Conservation (phyloP, 805 yeast species). For the Torulaspora franciscae region DNA sequence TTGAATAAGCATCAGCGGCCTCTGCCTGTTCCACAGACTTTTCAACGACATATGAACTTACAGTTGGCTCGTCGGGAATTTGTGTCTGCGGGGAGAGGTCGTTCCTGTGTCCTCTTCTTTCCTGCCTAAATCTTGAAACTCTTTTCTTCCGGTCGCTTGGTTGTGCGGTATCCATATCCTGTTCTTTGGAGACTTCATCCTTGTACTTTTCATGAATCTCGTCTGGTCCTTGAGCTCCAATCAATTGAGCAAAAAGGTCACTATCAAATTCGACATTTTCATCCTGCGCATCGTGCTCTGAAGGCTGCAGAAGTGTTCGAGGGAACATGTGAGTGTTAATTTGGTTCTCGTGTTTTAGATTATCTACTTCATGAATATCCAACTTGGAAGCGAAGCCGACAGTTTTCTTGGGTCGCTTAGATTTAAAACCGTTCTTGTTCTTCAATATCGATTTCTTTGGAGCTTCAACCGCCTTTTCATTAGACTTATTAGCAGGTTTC, state of each 20-base stretch:
- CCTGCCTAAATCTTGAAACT: conserved; percentile 33
- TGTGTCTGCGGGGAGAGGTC: neutral
- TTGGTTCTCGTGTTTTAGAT: conserved; percentile 31
- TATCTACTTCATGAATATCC: conserved; percentile 34
- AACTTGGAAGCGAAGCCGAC: conserved; percentile 34
- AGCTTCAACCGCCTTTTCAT: neutral
- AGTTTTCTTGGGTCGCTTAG: conserved; percentile 21
- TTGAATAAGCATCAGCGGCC: no score
- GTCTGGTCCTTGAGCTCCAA: conserved; percentile 33
- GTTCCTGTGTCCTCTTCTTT: conserved; percentile 13
- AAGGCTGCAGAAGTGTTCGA: neutral
- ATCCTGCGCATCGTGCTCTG: neutral
- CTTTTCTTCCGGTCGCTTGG: conserved; percentile 16
- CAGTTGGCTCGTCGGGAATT: neutral
- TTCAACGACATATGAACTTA: neutral
- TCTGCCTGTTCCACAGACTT: neutral
- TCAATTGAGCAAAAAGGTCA: conserved; percentile 31
- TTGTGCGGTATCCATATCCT: conserved; percentile 3
- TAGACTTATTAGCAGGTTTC: neutral
- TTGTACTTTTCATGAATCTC: conserved; percentile 31
- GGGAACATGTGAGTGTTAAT: conserved; percentile 27
- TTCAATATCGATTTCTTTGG: conserved; percentile 19
- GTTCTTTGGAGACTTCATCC: conserved; percentile 7
- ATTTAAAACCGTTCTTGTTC: conserved; percentile 1
- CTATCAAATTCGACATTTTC: conserved; percentile 28